Evolutionary conservation across 345 rosid genomes (phyloP).

Genomic region (Crucihimalaya himalaica): DNA sequence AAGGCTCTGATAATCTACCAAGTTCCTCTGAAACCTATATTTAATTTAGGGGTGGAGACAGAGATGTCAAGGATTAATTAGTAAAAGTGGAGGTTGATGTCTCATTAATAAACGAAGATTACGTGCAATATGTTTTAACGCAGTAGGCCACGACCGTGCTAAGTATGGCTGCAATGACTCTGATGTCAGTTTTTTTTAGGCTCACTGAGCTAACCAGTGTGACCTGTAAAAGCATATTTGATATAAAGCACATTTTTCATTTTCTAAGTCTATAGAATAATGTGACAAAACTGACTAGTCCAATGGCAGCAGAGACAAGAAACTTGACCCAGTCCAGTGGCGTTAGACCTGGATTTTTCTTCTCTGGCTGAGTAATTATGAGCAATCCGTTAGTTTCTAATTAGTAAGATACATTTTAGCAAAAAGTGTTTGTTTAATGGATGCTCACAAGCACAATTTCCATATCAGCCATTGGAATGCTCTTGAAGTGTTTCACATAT

Average conservation of each 20-base stretch:
- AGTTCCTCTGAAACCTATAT: conserved; percentile 69
- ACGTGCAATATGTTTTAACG: conserved; percentile 75
- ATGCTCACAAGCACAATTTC: conserved; percentile 85
- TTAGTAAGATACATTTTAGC: background rate
- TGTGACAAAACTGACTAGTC: conserved; percentile 57
- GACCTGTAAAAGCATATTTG: conserved; percentile 42
- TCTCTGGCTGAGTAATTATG: conserved; percentile 67
- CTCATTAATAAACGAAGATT: conserved; percentile 9
- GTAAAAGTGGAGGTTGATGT: background rate
- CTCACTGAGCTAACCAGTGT: conserved; percentile 62
- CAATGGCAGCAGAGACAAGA: conserved; percentile 68
- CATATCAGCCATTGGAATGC: conserved; percentile 90
- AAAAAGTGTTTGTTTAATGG: background rate
- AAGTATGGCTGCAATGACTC: conserved; percentile 67
- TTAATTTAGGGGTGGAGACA: background rate
- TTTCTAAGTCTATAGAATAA: background rate
- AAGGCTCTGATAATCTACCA: conserved; percentile 71
- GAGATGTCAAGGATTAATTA: background rate
- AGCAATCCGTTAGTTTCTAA: background rate
- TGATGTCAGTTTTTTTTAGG: conserved; percentile 57
- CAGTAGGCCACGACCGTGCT: conserved; percentile 67
- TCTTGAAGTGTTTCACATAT: conserved; percentile 75
- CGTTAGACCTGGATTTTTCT: conserved; percentile 82
- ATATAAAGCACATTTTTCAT: background rate
- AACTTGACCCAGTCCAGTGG: conserved; percentile 92